Evolutionary conservation across 179 eudicot genomes (phyloP).

Genomic region (Beta macrorhiza): DNA sequence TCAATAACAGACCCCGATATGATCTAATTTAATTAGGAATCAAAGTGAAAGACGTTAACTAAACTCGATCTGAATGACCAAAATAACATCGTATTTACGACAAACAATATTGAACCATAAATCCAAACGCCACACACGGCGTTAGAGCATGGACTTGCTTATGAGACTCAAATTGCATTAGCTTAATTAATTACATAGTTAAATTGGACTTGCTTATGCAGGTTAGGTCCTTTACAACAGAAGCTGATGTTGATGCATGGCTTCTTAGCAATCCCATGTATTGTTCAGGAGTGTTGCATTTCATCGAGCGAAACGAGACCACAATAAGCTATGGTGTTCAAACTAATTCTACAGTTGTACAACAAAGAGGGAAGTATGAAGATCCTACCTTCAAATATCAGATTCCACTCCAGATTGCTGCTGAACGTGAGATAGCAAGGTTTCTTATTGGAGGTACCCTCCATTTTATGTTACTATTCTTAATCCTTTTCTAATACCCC

Average conservation of each 20-base stretch:
- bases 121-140: neutral
- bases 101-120: no score
- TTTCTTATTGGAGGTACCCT: constrained; percentile 61
- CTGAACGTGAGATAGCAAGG: constrained; percentile 96
- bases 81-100: neutral
- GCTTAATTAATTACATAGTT: neutral
- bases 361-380: constrained; percentile 58
- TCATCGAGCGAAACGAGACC: constrained; percentile 54
- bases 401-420: constrained; percentile 93
- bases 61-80: no score
- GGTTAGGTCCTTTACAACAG: constrained; percentile 61
- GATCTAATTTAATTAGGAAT: no score
- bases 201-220: constrained; percentile 30
- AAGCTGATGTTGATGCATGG: constrained; percentile 78
- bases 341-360: constrained; percentile 75
- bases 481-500: neutral
- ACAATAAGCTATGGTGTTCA: constrained; percentile 85
- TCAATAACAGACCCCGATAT: no score
- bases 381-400: constrained; percentile 89
- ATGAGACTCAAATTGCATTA: neutral
- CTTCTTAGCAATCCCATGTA: constrained; percentile 70
- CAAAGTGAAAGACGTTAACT: no score
- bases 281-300: constrained; percentile 86
- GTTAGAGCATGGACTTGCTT: neutral
- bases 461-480: neutral